These are phyloP conservation scores for Solanum sejunctum DNA, from an alignment of 257 asterid genomes.

Conservation along the genomic window DNA sequence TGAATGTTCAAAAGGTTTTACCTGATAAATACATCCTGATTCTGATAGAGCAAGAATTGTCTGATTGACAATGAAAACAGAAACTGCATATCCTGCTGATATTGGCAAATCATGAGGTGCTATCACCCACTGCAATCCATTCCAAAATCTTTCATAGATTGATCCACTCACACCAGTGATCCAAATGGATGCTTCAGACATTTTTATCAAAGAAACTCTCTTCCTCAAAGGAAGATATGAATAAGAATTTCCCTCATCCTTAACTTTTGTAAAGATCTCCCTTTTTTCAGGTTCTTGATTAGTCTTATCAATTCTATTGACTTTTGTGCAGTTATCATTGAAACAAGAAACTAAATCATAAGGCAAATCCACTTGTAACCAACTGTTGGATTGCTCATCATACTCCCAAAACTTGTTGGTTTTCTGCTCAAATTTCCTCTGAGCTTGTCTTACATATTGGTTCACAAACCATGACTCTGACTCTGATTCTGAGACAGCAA, in stretches of 20 bases:
- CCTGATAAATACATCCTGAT: constrained; percentile 57
- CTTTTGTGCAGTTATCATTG: constrained; percentile 36
- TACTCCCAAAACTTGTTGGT: constrained; percentile 61
- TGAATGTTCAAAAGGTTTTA: neutral
- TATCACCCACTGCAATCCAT: constrained; percentile 82
- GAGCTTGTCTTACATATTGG: constrained; percentile 17
- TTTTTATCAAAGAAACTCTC: constrained; percentile 50
- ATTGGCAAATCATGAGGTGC: constrained; percentile 72
- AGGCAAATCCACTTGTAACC: constrained; percentile 65
- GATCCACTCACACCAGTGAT: constrained; percentile 78
- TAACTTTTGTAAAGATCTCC: neutral
- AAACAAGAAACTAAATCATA: constrained; percentile 52
- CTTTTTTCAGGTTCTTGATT: neutral
- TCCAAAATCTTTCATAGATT: constrained; percentile 83
- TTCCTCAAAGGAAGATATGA: constrained; percentile 27
- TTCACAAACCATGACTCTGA: constrained; percentile 27
- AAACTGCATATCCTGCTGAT: constrained; percentile 46
- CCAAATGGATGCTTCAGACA: constrained; percentile 84
- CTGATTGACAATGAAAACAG: constrained; percentile 58
- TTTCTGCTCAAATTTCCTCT: constrained; percentile 47
- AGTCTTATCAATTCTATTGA: constrained; percentile 20
- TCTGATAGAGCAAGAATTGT: constrained; percentile 67
- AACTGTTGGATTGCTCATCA: constrained; percentile 37
- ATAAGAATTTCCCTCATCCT: neutral
- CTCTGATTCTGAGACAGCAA: constrained; percentile 19